Base-by-base conservation (phyloP, 345 rosid species). In the Ricinus communis region DNA sequence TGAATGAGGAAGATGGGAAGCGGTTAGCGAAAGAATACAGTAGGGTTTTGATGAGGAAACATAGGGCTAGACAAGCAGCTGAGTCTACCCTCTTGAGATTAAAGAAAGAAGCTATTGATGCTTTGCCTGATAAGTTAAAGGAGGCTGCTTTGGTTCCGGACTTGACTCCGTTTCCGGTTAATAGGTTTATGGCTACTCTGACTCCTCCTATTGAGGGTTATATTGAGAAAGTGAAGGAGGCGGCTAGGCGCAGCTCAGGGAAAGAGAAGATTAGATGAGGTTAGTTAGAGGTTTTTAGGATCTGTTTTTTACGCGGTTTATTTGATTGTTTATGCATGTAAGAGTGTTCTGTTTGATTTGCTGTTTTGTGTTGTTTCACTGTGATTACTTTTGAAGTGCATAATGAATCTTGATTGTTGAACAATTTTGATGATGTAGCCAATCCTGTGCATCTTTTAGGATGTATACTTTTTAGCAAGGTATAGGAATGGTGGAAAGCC, bases 201-300 rank as follows among this genome's bases (percentile, higher is more conserved):
- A 92, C 97, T n/a, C 97, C 97, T 4, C 97, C 99, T 3, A 95
- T 92, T 77, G 96, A 92, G 80, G 97, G 97, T 58, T 92, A 95
- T 70, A 86, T 87, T 45, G 93, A 95, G 74, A 87, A 89, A 85
- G 84, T 95, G 24, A 89, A 74, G 75, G 99, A 92, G 69, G 99
- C 99, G 0, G 84, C 97, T 0, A 86, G 67, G 88, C 76, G 82
- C 78, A 84, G 90, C 57, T 78, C 91, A 0, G 83, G 86, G 25
- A 87, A 79, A 75, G 90, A 88, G 82, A 94, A 91, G 87, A 78
- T 88, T 70, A 90, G 98, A 82, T 94, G 54, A 65, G 55, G 41
- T 15, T 33, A 33, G 38, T 33, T 43, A n/a, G 47, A 43, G 11
- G 47, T 43, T 8, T 12, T 43, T 43, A 11, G 8, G 47, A 43